Base-by-base conservation (phyloP, 768 basidiomycete species). In the Mycena polygramma region DNA sequence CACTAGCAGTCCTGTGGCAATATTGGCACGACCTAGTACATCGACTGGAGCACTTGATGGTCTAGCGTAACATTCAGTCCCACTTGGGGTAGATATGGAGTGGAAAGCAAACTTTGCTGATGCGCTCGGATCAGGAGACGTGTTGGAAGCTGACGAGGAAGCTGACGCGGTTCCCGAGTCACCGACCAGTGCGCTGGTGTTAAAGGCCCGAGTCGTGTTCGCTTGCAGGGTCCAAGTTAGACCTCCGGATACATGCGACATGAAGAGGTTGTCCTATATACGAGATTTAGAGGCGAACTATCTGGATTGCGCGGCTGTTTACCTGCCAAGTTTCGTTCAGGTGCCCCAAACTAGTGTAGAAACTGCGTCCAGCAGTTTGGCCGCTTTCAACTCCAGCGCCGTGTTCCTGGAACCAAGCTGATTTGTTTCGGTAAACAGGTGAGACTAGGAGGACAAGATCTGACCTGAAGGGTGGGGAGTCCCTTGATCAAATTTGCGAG, bases 271-370 rank as follows among this genome's bases (percentile, higher is more conserved):
- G 69, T 96, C 87, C 90, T 95, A 70, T 54, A 63, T 43, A 36
- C 58, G 9, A 55, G 63, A 72, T 67, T 45, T n/a, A 48, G 26
- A 35, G 17, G 22, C 35, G 6, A 51, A 51, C 6, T 8, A 35
- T 14, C 10, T 65, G 11, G 55, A 24, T 11, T 41, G 41, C 10
- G 9, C 15, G 41, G 41, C 30, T 30, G 24, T 79, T 36, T 62
- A 91, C 92, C 81, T 87, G 81, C 93, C 93, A 94, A 39, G 92
- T 94, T 75, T 92, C 90, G 74, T 90, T 91, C 61, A 90, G 80
- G 77, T 97, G 95, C 0, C 94, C 94, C 0, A 96, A 85, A 70
- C 90, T 86, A 0, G 95, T 96, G 77, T 94, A 96, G 82, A 93
- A 96, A 74, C 93, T 94, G 45, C 94, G 87, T 24, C 94, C 95